phyloP scores from a whole-genome alignment of 352 stramenopile genomes.

The Phytopythium aichiense region DNA sequence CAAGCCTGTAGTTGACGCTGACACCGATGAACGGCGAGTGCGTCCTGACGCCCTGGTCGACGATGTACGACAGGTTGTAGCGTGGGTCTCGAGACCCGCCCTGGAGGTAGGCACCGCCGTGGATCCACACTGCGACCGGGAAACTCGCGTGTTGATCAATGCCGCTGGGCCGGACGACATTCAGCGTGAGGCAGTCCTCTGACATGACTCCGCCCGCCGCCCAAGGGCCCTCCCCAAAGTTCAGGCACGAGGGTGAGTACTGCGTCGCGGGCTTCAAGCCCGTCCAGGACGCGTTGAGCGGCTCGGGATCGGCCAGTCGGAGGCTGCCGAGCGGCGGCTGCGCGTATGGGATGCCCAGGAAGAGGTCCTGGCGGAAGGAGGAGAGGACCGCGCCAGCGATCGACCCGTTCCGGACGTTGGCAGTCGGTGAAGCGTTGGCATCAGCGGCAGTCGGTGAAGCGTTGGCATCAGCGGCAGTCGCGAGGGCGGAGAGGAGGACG shows the following conservation, averaged over 20 bases:
- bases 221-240: conserved; percentile 20
- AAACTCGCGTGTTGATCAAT: conserved; percentile 11
- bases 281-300: conserved; percentile 17
- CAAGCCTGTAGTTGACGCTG: conserved; percentile 36
- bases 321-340: conserved; percentile 21
- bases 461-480: not conserved
- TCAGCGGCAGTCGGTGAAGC: not conserved
- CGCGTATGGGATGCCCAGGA: conserved; percentile 29
- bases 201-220: conserved; percentile 18
- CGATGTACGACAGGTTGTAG: conserved; percentile 29
- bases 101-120: conserved; percentile 18
- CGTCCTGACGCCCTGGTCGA: conserved; percentile 14
- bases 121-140: conserved; percentile 23
- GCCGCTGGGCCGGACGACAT: conserved; percentile 53
- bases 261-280: conserved; percentile 21
- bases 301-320: conserved; percentile 18
- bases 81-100: conserved; percentile 19
- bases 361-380: conserved; percentile 23
- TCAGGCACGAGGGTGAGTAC: conserved; percentile 39
- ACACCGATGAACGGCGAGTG: conserved; percentile 29
- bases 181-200: conserved; percentile 88
- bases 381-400: conserved; percentile 22
- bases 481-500: not conserved
- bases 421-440: conserved; percentile 7
- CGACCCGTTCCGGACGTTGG: conserved; percentile 22